Evolutionary conservation across 352 stramenopile species (phyloP).

Genomic region (Phytophthora pini): DNA sequence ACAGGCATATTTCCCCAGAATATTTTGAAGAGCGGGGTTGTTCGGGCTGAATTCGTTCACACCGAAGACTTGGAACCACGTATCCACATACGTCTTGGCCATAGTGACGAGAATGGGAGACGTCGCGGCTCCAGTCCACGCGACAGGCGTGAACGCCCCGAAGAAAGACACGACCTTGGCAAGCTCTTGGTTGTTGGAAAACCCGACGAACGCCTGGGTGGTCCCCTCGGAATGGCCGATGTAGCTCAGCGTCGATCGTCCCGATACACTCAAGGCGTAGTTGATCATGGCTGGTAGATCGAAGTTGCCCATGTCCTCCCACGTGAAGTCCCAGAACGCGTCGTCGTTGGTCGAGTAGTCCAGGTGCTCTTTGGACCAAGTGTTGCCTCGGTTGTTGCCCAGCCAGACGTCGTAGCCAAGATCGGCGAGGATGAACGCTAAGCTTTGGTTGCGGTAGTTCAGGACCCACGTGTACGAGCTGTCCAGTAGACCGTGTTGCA

Average conservation of each 20-base stretch:
- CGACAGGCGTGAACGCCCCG: slow-evolving; percentile 52
- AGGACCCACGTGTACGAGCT: slow-evolving; percentile 59
- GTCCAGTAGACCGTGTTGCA: slow-evolving; percentile 62
- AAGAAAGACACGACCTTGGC: slow-evolving; percentile 60
- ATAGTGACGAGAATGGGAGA: slow-evolving; percentile 39
- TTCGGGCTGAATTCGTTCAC: slow-evolving; percentile 47
- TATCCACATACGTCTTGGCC: slow-evolving; percentile 47
- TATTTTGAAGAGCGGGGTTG: slow-evolving; percentile 37
- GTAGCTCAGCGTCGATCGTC: slow-evolving; percentile 43
- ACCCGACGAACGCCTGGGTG: slow-evolving; percentile 57
- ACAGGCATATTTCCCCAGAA: slow-evolving; percentile 49
- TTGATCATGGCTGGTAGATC: slow-evolving; percentile 59
- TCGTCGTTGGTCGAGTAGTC: slow-evolving; percentile 41
- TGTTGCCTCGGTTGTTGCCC: slow-evolving; percentile 66
- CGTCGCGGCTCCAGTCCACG: slow-evolving; percentile 35
- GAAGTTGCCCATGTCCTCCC: slow-evolving; percentile 58
- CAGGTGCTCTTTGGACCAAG: slow-evolving; percentile 52
- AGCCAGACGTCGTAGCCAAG: slow-evolving; percentile 69
- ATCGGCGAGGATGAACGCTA: slow-evolving; percentile 57
- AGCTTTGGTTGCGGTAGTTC: slow-evolving; percentile 58
- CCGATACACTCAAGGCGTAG: slow-evolving; percentile 39
- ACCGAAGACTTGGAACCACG: slow-evolving; percentile 42
- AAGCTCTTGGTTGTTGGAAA: slow-evolving; percentile 57
- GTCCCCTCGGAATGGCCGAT: slow-evolving; percentile 54
- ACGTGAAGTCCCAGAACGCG: slow-evolving; percentile 62